Percentiles rank a stretch among this genome's conserved stretches.
Evolutionary conservation across 2,329 filamentous ascomycete species (phyloP).

Genomic region (Penicillium psychrosexuale): DNA sequence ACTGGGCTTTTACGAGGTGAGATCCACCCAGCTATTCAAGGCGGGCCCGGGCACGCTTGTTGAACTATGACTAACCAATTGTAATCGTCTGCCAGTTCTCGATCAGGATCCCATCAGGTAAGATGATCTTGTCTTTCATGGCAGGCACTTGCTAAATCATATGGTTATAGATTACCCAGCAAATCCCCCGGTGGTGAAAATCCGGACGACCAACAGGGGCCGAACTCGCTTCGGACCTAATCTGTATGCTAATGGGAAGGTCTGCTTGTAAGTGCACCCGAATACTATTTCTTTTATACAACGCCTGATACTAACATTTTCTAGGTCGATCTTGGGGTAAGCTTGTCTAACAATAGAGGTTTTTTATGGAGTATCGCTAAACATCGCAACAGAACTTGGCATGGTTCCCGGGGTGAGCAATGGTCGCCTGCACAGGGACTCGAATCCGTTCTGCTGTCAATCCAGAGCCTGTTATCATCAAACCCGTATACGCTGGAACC

Average conservation of each 20-base stretch:
- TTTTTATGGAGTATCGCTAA: constrained; percentile 9
- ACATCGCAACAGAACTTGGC: constrained; percentile 73
- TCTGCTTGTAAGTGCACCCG: constrained; percentile 69
- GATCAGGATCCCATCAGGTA: constrained; percentile 73
- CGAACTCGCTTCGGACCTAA: constrained; percentile 93
- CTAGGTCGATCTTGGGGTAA: constrained; percentile 81
- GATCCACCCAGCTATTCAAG: constrained; percentile 23
- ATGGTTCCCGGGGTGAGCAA: constrained; percentile 82
- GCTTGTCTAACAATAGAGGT: constrained; percentile 11
- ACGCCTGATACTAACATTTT: constrained; percentile 15
- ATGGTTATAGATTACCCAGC: constrained; percentile 71
- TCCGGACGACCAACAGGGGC: constrained; percentile 84
- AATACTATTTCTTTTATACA: background rate
- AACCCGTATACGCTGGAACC: constrained; percentile 97
- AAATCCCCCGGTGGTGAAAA: constrained; percentile 58
- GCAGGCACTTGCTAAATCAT: background rate
- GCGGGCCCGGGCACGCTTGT: background rate
- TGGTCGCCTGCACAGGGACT: constrained; percentile 96
- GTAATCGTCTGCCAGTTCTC: constrained; percentile 58
- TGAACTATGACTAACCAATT: background rate
- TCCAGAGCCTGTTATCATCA: constrained; percentile 89
- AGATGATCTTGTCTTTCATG: background rate
- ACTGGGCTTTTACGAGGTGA: constrained; percentile 93
- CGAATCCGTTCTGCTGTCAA: constrained; percentile 90
- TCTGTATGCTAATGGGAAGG: constrained; percentile 86